A percentile compares a stretch with the other conserved stretches of the same genome.
phyloP scores from a whole-genome alignment of 2,329 filamentous ascomycete genomes.

The Fusarium marasasianum region DNA sequence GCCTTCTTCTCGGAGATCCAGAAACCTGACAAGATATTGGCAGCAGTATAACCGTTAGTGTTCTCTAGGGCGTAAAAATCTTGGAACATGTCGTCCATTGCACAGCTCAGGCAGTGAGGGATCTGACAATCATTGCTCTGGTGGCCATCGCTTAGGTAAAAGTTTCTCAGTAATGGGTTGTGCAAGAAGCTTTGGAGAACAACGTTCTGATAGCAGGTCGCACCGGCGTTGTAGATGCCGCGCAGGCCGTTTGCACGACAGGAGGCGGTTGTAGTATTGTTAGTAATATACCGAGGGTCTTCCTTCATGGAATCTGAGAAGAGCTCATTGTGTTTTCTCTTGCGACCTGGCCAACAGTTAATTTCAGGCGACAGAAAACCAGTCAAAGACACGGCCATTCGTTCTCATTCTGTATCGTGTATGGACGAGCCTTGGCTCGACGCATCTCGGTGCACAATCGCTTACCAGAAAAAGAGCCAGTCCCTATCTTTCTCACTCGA shows the following conservation, averaged over 20 bases:
- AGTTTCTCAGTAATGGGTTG: slow-evolving; percentile 90
- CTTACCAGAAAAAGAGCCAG: slow-evolving; percentile 71
- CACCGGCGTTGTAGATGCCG: slow-evolving; percentile 97
- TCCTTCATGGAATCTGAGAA: slow-evolving; percentile 72
- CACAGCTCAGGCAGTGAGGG: slow-evolving; percentile 72
- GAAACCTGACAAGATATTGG: slow-evolving; percentile 87
- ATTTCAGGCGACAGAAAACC: background rate
- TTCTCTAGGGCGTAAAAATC: slow-evolving; percentile 78
- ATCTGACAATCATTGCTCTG: slow-evolving; percentile 76
- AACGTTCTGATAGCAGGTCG: slow-evolving; percentile 98
- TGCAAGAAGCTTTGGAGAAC: slow-evolving; percentile 93
- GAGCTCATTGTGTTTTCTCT: slow-evolving; percentile 79
- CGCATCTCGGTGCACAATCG: background rate
- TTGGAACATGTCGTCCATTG: slow-evolving; percentile 78
- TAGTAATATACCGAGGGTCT: slow-evolving; percentile 78
- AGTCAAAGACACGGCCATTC: background rate
- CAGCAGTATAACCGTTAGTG: slow-evolving; percentile 88
- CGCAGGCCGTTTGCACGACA: slow-evolving; percentile 89
- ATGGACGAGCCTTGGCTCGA: background rate
- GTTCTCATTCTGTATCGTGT: background rate
- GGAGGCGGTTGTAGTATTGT: slow-evolving; percentile 81
- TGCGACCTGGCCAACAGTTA: slow-evolving; percentile 61
- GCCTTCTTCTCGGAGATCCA: slow-evolving; percentile 84
- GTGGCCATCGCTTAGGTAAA: slow-evolving; percentile 92
- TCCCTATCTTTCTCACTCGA: slow-evolving; percentile 74